A percentile compares a stretch with the other conserved stretches of the same genome.
phyloP scores from a whole-genome alignment of 371 early-diverging fungal genomes.

The Lichtheimia hyalospora region DNA sequence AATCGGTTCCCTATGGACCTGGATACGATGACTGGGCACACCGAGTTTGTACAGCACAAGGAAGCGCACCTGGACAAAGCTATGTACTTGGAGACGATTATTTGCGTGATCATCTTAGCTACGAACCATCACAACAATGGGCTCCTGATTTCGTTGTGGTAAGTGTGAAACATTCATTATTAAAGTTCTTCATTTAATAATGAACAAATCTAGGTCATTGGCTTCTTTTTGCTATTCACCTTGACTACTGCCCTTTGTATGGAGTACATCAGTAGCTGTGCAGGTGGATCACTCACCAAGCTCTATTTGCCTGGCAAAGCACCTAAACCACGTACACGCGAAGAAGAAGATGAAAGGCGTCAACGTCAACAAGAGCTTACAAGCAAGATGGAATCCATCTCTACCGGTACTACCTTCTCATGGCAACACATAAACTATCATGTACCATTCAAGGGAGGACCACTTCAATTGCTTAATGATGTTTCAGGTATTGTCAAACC shows the following conservation, averaged over 20 bases:
- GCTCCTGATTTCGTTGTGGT: conserved; percentile 46
- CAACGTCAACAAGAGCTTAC: conserved; percentile 25
- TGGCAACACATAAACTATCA: conserved; percentile 54
- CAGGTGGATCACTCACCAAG: conserved; percentile 46
- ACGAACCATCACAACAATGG: conserved; percentile 48
- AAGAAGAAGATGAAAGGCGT: conserved; percentile 24
- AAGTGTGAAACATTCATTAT: too few species aligned
- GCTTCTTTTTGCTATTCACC: conserved; percentile 45
- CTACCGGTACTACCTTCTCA: conserved; percentile 47
- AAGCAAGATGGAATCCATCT: conserved; percentile 21
- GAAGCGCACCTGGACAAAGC: conserved; percentile 45
- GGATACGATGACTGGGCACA: conserved; percentile 47
- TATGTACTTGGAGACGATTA: conserved; percentile 57
- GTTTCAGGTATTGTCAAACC: conserved; percentile 58
- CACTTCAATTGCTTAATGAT: conserved; percentile 46
- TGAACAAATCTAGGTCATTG: conserved; percentile 9
- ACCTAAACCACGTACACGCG: conserved; percentile 18
- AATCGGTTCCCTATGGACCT: conserved; percentile 41
- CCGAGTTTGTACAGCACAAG: conserved; percentile 54
- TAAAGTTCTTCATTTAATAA: too few species aligned
- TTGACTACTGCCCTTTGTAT: conserved; percentile 31
- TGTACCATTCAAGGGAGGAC: conserved; percentile 51
- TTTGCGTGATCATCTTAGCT: conserved; percentile 29
- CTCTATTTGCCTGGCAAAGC: conserved; percentile 39
- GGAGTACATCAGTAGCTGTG: conserved; percentile 39